Evolutionary conservation across 352 stramenopile genomes (phyloP), one percentile per base, ranked within the genome.

Genomic region (Bremia lactucae): DNA sequence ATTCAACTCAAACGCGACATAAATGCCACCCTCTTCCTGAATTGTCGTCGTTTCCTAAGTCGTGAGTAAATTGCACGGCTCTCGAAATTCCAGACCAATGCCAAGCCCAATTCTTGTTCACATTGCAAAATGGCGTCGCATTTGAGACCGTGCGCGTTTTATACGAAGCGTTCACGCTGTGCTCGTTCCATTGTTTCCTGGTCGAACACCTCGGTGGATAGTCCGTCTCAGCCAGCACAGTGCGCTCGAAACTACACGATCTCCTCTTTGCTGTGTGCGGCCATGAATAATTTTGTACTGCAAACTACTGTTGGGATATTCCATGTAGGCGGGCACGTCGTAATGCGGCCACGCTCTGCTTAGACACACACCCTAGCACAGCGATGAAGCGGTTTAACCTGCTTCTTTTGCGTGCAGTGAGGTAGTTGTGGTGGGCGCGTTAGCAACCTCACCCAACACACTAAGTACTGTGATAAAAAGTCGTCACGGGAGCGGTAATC

Each of bases 1-100:
- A 42, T 97, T 84, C 49, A 99, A 97, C 6, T 91, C 95, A 39
- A 99, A 81, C 6, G 79, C 73, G 2, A 99, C 84, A 59, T 97
- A 97, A 62, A 99, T 99, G 7, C 95, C 87, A 95, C 98, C 98
- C n/a, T 94, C 95, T 25, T 90, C 75, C 19, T 79, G 63, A 34
- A 98, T 92, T 36, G 78, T 57, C 6, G 76, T 84, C 36, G 78
- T 70, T 63, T 96, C 97, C 68, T 98, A 98, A 3, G 72, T 65
- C 11, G 83, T 96, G 18, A 98, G 56, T 20, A 96, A 44, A 39
- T 98, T 86, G 44, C 80, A 83, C 31, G 80, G 76, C 56, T 98
- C 93, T 24, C 93, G 84, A 59, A 98, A 98, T 62, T 98, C 89
- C 7, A 98, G 52, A 4, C 95, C 95, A 28, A 98, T 94, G n/a